These are phyloP conservation scores for Agrocybe pediades DNA, from an alignment of 768 basidiomycete genomes.

Conservation along the genomic window DNA sequence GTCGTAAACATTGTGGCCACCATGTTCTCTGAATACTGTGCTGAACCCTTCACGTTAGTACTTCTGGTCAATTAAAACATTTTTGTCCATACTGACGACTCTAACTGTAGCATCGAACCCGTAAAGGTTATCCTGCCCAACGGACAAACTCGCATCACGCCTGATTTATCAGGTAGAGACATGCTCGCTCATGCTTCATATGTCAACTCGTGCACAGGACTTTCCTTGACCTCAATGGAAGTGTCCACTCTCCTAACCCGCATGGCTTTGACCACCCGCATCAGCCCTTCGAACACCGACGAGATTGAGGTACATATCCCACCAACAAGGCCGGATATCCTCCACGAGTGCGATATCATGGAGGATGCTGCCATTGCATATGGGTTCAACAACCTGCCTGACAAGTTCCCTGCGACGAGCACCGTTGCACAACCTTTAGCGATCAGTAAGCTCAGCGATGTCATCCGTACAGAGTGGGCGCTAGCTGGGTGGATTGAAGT, in stretches of 20 bases:
- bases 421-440: slow-evolving; percentile 93
- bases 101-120: slow-evolving; percentile 80
- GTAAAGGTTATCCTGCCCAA: slow-evolving; percentile 82
- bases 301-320: slow-evolving; percentile 79
- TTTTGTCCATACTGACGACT: neutral
- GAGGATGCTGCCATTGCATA: slow-evolving; percentile 98
- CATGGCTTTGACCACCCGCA: slow-evolving; percentile 73
- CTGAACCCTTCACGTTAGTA: slow-evolving; percentile 87
- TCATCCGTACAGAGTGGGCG: slow-evolving; percentile 89
- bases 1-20: slow-evolving; percentile 92
- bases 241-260: slow-evolving; percentile 74
- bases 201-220: slow-evolving; percentile 94
- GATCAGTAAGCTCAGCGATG: slow-evolving; percentile 87
- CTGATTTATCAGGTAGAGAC: slow-evolving; percentile 73
- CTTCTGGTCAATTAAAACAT: neutral
- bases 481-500: slow-evolving; percentile 96
- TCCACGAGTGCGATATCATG: slow-evolving; percentile 98
- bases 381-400: slow-evolving; percentile 95
- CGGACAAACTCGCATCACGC: slow-evolving; percentile 74
- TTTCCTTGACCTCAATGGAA: slow-evolving; percentile 64
- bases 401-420: slow-evolving; percentile 89
- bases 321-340: slow-evolving; percentile 95
- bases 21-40: slow-evolving; percentile 99
- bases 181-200: slow-evolving; percentile 83
- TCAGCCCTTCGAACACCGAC: slow-evolving; percentile 61